Evolutionary conservation across 2,329 filamentous ascomycete species (phyloP), one percentile per base, ranked within the genome.

Genomic region (Alternaria triticina): DNA sequence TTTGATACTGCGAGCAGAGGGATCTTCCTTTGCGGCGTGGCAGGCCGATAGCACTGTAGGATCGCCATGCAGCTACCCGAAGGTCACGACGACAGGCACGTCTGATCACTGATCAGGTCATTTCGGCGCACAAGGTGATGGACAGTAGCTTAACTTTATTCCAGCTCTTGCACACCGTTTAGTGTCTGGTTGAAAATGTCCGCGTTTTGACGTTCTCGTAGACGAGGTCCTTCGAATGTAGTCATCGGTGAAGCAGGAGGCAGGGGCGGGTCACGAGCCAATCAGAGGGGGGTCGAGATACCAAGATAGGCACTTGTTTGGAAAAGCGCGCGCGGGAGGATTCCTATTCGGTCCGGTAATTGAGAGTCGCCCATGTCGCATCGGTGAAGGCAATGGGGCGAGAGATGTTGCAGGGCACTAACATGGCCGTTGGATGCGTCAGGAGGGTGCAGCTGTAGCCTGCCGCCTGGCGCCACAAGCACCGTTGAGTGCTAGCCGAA

Each of bases 401-500:
- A 44, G 47, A 57, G 55, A 40, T 45, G 55, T 40, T 62, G 59
- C 33, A 57, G 55, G 45, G 55, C 47, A 54, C 49, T 49, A 44
- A 56, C 36, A 59, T 54, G 60, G 44, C 60, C 60, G 60, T 62
- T 59, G 60, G 49, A 40, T 33, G 60, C 55, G 59, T 57, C 60
- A 61, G 55, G 43, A 59, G 47, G 59, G 55, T 54, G 60, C 60
- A 62, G 59, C 46, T 52, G 47, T 43, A 54, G 54, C n/a, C 15
- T 40, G 33, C 33, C 45, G 33, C 13, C 45, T 57, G 40, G 56
- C 59, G 59, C 59, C 59, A 61, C 59, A 57, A 52, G 47, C 40
- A 61, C 59, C 54, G 59, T 61, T 61, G 59, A 20, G 40, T 47
- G 54, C 59, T 61, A 61, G 59, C 47, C 47, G 59, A 61, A 61